Conservation (phyloP, 441 rosid species). For the Populus tomentosa region DNA sequence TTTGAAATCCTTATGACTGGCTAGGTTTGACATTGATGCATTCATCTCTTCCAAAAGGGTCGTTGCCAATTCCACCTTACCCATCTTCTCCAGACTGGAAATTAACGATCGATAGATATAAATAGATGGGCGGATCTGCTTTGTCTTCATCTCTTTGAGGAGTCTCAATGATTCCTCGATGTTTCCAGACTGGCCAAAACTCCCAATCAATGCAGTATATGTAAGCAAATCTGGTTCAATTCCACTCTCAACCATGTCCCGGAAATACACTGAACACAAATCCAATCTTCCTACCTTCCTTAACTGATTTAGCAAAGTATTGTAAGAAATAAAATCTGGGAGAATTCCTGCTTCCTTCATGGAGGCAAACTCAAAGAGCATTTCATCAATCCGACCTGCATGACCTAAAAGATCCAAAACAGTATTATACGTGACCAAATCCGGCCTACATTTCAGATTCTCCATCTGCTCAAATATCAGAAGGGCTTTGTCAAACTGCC, state of each 20-base stretch:
- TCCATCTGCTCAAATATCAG: conserved; percentile 47
- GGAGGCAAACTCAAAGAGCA: conserved; percentile 47
- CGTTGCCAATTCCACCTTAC: conserved; percentile 47
- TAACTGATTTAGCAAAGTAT: conserved; percentile 60
- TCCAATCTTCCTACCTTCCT: conserved; percentile 69
- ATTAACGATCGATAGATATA: conserved; percentile 58
- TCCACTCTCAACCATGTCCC: conserved; percentile 56
- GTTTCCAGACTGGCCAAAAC: conserved; percentile 70
- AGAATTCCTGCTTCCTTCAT: conserved; percentile 61
- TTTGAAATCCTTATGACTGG: conserved; percentile 61
- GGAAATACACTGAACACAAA: conserved; percentile 44
- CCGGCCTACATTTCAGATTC: conserved; percentile 49
- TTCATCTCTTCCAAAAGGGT: conserved; percentile 59
- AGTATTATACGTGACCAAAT: conserved; percentile 64
- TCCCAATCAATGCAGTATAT: conserved; percentile 65
- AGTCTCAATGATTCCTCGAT: conserved; percentile 51
- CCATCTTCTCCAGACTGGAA: conserved; percentile 54
- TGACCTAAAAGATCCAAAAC: conserved; percentile 63
- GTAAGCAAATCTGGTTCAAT: conserved; percentile 71
- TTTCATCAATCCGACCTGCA: conserved; percentile 49
- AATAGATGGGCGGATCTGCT: conserved; percentile 58
- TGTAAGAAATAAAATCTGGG: conserved; percentile 62
- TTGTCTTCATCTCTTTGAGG: conserved; percentile 64
- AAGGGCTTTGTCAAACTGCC: conserved; percentile 64
- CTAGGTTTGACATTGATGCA: conserved; percentile 42